Base-by-base conservation (phyloP, 495 filamentous ascomycete genomes). In the Neurospora tetraspora region DNA sequence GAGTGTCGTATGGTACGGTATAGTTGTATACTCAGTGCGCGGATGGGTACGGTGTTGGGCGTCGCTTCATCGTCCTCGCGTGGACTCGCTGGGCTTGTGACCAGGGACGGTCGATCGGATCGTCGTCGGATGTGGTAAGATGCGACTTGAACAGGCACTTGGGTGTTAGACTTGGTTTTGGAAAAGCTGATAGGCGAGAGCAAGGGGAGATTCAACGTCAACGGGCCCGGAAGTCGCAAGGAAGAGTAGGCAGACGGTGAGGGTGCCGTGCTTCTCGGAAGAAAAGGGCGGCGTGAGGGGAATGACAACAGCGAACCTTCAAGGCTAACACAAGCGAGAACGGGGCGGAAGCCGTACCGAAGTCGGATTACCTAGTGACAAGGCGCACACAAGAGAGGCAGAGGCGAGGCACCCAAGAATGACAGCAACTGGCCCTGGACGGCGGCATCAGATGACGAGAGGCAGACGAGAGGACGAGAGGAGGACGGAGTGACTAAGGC, bases 321-420 rank as follows among this genome's bases (percentile, higher is more conserved):
- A 65, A 65, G 53, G 53, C 53, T 65, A 65, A 65, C 53, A 36
- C 53, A 65, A 65, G 53, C 53, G 27, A 65, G 53, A 65, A 65
- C 53, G 27, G 53, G 53, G 53, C 53, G 53, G 53, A 65, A 61
- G 53, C 53, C 53, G 53, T 61, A 61, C 53, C 53, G 53, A 65
- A 65, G 27, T 65, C 53, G 53, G 27, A 65, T 65, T 34, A 65
- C 53, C 53, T 34, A 34, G 53, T 9, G 14, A 65, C 53, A 65
- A 65, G 53, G 53, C 53, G 53, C 45, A 74, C 73, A 59, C n/a
- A 31, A 72, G 47, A 71, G 73, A 75, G 74, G 71, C 74, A 71
- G 71, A 71, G 47, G 34, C 70, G 74, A 75, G 71, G 73, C 71
- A 73, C 71, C 69, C 31, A 69, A 68, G 74, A 59, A 61, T 71